Base-by-base conservation (phyloP, 768 basidiomycete genomes). In the Cystobasidium tubakii region DNA sequence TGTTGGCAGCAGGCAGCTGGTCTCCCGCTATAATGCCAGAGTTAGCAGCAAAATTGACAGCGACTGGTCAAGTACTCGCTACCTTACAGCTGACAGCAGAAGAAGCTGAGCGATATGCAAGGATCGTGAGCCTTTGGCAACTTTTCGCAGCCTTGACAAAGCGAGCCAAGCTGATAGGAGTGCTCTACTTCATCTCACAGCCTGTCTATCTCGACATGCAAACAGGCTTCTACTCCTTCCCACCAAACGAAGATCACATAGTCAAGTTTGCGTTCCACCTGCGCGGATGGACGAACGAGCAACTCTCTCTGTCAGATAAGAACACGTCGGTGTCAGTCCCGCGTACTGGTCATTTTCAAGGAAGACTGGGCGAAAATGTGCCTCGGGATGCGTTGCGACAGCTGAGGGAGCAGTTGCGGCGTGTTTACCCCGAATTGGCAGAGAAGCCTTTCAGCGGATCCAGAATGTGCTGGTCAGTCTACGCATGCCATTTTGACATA, bases 1-100 rank as follows among this genome's bases (percentile, higher is more conserved):
- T 95, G 33, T 80, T 93, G 39, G 87, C 90, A 9, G 83, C 87
- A 17, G 92, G 92, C 27, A 86, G 89, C 4, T 96, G 94, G 95
- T 92, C 92, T 0, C 86, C 90, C 10, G 88, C 88, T 0, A 80
- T 88, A 0, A 91, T 94, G 79, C 78, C 81, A 21, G 81, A 82
- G 15, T 78, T 89, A 44, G 82, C 84, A 19, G 79, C 82, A 1
- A 82, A 81, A 27, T 88, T 88, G 75, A 81, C 88, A 9, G 90
- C 94, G 1, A 93, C 91, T 23, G 94, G 93, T 0, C 77, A 78
- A 64, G 73, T 72, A 3, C 75, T 78, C 0, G 74, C 67, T 1
- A 75, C 73, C 0, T 73, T 78, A 7, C 55, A 75, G 34, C 67
- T 78, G n/a, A 64, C 44, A 1, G n/a, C 62, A 65, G 74, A 75